phyloP scores from a whole-genome alignment of 2,329 filamentous ascomycete genomes.

The Aspergillus hiratsukae region DNA sequence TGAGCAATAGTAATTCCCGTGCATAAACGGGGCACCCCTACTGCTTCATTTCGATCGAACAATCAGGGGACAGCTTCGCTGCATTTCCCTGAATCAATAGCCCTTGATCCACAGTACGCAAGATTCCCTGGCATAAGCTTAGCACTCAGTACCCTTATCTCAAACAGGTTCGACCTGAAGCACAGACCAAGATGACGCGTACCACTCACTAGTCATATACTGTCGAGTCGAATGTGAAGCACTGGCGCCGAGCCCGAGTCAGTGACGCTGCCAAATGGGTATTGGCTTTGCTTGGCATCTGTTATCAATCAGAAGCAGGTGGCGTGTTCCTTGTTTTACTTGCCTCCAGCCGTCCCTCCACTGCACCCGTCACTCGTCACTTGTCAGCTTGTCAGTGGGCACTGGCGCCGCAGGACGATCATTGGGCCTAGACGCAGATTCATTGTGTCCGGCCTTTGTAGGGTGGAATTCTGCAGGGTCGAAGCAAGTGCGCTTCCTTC shows the following conservation, averaged over 20 bases:
- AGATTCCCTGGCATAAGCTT: not conserved
- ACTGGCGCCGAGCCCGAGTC: too few relatives aligned
- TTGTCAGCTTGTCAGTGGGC: not conserved
- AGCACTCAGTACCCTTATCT: not conserved
- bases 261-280: too few relatives aligned
- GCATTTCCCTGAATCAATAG: not conserved
- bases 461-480: not conserved
- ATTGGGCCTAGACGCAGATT: not conserved
- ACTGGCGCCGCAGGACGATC: not conserved
- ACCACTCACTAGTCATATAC: not conserved
- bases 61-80: not conserved
- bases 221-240: too few relatives aligned
- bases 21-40: not conserved
- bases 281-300: too few relatives aligned
- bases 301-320: too few relatives aligned
- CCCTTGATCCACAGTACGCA: not conserved
- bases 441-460: not conserved
- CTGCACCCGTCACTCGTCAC: too few relatives aligned
- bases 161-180: not conserved
- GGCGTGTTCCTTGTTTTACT: too few relatives aligned
- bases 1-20: too few relatives aligned
- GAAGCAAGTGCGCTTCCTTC: not conserved
- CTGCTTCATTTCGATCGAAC: not conserved
- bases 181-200: not conserved
- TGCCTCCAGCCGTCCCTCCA: too few relatives aligned